phyloP scores from a whole-genome alignment of 2,329 filamentous ascomycete genomes.

The Aspergillus unguis region DNA sequence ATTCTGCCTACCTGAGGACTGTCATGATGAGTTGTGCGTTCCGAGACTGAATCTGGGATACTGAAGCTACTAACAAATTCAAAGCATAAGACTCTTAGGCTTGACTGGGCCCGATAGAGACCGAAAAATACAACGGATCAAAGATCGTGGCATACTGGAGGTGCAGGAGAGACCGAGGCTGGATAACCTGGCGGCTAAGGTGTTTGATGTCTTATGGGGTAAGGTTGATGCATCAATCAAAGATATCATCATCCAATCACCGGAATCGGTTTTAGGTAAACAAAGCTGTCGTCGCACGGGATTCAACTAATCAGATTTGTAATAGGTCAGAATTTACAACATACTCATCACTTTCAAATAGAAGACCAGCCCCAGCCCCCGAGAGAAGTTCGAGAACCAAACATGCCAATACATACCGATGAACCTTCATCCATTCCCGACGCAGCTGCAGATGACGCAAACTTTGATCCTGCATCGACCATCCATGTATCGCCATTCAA shows the following conservation, averaged over 20 bases:
- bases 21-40: conserved; percentile 4
- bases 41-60: not conserved
- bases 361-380: too few relatives aligned
- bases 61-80: conserved; percentile 1
- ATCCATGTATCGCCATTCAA: not conserved
- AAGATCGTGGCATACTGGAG: conserved; percentile 1
- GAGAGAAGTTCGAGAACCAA: not conserved
- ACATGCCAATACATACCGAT: not conserved
- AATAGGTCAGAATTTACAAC: not conserved
- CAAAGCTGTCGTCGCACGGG: not conserved
- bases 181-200: conserved; percentile 1
- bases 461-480: not conserved
- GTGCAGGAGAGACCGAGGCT: conserved; percentile 1
- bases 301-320: not conserved
- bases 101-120: not conserved
- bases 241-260: conserved; percentile 1
- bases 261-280: not conserved
- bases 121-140: not conserved
- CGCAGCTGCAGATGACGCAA: not conserved
- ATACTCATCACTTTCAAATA: not conserved
- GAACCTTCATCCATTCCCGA: not conserved
- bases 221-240: not conserved
- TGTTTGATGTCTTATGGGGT: conserved; percentile 1
- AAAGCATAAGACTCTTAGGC: conserved; percentile 2
- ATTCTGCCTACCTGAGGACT: conserved; percentile 3